Evolutionary conservation across 2,329 filamentous ascomycete genomes (phyloP).

Genomic region (Aspergillus ustus): DNA sequence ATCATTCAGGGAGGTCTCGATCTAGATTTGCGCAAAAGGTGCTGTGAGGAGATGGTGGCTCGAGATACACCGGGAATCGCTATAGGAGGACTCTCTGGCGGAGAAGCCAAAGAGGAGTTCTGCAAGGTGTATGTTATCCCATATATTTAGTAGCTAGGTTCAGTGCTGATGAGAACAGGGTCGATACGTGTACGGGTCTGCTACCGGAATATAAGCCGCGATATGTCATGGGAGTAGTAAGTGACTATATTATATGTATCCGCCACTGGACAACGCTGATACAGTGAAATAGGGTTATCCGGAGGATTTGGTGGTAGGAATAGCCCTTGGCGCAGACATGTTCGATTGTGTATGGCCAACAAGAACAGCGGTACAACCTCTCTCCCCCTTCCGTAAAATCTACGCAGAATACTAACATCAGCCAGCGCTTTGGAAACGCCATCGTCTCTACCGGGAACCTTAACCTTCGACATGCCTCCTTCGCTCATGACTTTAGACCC

Average conservation of each 20-base stretch:
- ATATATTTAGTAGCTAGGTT: neutral
- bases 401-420: neutral
- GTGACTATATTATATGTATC: constrained; percentile 24
- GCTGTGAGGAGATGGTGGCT: constrained; percentile 83
- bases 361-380: constrained; percentile 70
- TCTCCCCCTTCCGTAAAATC: neutral
- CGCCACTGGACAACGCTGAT: constrained; percentile 22
- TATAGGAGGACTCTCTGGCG: constrained; percentile 91
- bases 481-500: constrained; percentile 78
- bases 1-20: constrained; percentile 97
- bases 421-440: constrained; percentile 84
- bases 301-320: constrained; percentile 90
- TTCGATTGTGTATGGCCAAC: constrained; percentile 99
- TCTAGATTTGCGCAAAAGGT: constrained; percentile 80
- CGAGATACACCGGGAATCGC: constrained; percentile 94
- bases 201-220: constrained; percentile 91
- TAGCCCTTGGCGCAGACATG: constrained; percentile 96
- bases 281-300: constrained; percentile 71
- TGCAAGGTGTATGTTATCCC: constrained; percentile 68
- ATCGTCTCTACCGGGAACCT: constrained; percentile 81
- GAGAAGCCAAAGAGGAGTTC: constrained; percentile 91
- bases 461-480: constrained; percentile 78
- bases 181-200: constrained; percentile 80
- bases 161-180: constrained; percentile 46
- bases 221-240: constrained; percentile 95